These are phyloP conservation scores for Tetrapisispora phaffii DNA, from an alignment of 805 yeast genomes.

Conservation along the genomic window DNA sequence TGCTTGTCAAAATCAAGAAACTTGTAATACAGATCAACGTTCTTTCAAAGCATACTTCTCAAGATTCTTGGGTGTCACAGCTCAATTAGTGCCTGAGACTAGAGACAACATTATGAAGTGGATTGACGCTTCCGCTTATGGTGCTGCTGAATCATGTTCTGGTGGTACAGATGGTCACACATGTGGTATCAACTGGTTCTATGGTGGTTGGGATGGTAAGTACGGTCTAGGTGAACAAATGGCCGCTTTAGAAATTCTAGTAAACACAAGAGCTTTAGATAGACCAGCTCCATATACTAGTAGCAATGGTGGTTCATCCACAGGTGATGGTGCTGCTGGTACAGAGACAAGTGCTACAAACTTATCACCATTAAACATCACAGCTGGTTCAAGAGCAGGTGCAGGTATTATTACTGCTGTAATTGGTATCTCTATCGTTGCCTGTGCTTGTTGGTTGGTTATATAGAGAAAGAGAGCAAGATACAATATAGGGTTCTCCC, in stretches of 20 bases:
- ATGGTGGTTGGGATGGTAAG: slow-evolving; percentile 54
- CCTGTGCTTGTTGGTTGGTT: slow-evolving; percentile 38
- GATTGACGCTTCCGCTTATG: slow-evolving; percentile 45
- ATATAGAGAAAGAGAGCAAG: slow-evolving; percentile 10
- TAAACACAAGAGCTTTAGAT: slow-evolving; percentile 30
- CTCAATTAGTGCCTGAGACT: slow-evolving; percentile 54
- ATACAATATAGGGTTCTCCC: not conserved
- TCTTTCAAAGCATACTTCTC: slow-evolving; percentile 83
- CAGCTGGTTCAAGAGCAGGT: slow-evolving; percentile 49
- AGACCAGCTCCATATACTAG: slow-evolving; percentile 54
- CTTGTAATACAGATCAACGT: slow-evolving; percentile 81
- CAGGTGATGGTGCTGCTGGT: slow-evolving; percentile 64
- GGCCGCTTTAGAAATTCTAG: slow-evolving; percentile 63
- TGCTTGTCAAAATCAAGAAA: slow-evolving; percentile 58
- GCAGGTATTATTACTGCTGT: slow-evolving; percentile 59
- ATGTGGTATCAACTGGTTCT: slow-evolving; percentile 77
- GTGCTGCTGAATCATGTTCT: slow-evolving; percentile 72
- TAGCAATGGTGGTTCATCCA: slow-evolving; percentile 57
- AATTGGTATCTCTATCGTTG: slow-evolving; percentile 37
- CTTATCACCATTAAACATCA: slow-evolving; percentile 34
- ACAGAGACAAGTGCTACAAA: slow-evolving; percentile 33
- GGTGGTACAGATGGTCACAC: slow-evolving; percentile 86
- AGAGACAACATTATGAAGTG: slow-evolving; percentile 26
- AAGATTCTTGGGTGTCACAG: slow-evolving; percentile 65
- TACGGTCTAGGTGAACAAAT: slow-evolving; percentile 91